Conservation (phyloP, 768 basidiomycete genomes). For the Amanita rimosa region DNA sequence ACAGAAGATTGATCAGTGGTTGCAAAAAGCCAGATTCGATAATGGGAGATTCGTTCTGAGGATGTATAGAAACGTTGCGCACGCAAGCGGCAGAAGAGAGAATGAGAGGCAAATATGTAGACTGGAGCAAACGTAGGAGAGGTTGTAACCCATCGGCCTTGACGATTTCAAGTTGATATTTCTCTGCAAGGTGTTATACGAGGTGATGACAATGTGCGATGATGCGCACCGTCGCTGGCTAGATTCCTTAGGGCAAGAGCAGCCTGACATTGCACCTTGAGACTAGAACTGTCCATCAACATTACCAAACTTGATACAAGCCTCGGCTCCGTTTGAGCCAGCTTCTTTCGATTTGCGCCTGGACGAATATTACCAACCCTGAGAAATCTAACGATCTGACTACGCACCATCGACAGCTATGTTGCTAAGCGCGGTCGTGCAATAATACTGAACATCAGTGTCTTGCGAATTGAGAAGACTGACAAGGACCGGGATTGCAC, state of each 20-base stretch:
- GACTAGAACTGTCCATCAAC: constrained; percentile 93
- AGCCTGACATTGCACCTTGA: constrained; percentile 98
- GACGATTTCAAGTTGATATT: constrained; percentile 98
- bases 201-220: constrained; percentile 2
- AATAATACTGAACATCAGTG: constrained; percentile 99
- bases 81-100: constrained; percentile 98
- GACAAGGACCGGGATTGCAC: constrained; percentile 95
- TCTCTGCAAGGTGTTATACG: constrained; percentile 43
- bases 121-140: constrained; percentile 88
- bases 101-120: constrained; percentile 94
- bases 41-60: constrained; percentile 96
- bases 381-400: neutral
- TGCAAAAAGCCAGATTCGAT: constrained; percentile 97
- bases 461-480: constrained; percentile 89
- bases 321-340: constrained; percentile 90
- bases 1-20: constrained; percentile 89
- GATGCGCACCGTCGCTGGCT: constrained; percentile 79
- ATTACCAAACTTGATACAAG: constrained; percentile 87
- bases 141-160: constrained; percentile 89
- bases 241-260: constrained; percentile 93
- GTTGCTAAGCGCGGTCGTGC: constrained; percentile 95
- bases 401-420: constrained; percentile 87
- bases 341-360: constrained; percentile 87
- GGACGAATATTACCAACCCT: constrained; percentile 5
- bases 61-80: constrained; percentile 98